A percentile compares a stretch with the other conserved stretches of the same genome.
Conservation (phyloP, 2,329 filamentous ascomycete genomes). For the Aspergillus aculeatinus region DNA sequence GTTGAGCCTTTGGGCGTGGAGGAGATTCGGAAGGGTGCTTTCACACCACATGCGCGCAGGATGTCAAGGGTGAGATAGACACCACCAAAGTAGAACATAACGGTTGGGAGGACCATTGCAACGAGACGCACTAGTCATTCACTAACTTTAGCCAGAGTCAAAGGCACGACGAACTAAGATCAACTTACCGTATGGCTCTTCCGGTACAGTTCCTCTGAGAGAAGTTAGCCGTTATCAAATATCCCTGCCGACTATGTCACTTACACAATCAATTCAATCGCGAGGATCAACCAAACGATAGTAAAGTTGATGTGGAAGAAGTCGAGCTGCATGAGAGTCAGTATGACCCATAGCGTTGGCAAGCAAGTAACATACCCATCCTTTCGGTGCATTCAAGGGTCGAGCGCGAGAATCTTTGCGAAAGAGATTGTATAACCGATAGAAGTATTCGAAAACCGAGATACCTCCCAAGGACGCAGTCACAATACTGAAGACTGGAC, state of each 20-base stretch:
- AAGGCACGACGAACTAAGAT: neutral
- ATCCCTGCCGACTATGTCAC: conserved; percentile 13
- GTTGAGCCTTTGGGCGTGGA: conserved; percentile 60
- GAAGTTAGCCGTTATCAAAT: conserved; percentile 14
- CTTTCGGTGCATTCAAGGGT: conserved; percentile 43
- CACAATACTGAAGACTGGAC: conserved; percentile 43
- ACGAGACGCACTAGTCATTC: conserved; percentile 39
- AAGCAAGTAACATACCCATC: conserved; percentile 35
- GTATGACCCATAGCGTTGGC: neutral
- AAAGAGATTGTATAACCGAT: conserved; percentile 41
- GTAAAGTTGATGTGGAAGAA: conserved; percentile 50
- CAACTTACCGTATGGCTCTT: conserved; percentile 40
- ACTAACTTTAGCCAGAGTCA: neutral
- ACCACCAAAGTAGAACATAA: conserved; percentile 48
- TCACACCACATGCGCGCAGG: conserved; percentile 42
- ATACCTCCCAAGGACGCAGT: conserved; percentile 43
- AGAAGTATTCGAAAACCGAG: conserved; percentile 46
- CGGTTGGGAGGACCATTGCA: conserved; percentile 46
- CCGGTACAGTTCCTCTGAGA: conserved; percentile 42
- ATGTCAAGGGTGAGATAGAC: conserved; percentile 44
- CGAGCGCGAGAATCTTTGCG: conserved; percentile 38
- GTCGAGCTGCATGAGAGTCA: conserved; percentile 35
- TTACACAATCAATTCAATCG: conserved; percentile 45
- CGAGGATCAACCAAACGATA: conserved; percentile 45
- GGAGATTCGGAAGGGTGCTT: conserved; percentile 62